These are phyloP conservation scores for Neopestalotiopsis rosae DNA, from an alignment of 2,329 filamentous ascomycete genomes.

Conservation along the genomic window DNA sequence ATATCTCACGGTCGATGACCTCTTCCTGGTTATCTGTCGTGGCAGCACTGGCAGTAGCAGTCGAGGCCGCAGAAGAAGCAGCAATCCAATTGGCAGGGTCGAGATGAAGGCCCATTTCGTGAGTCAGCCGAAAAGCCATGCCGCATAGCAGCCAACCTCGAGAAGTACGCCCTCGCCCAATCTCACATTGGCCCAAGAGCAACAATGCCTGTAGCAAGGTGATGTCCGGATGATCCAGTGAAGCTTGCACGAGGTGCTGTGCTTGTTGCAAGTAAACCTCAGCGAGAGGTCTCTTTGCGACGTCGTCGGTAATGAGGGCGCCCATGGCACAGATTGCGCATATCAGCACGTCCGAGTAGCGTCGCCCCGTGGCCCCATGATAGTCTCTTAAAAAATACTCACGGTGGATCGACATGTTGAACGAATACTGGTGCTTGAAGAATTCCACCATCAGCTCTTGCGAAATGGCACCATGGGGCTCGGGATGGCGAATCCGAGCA, in stretches of 20 bases:
- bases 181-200: constrained; percentile 51
- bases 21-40: constrained; percentile 24
- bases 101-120: constrained; percentile 59
- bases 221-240: constrained; percentile 52
- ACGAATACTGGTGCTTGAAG: constrained; percentile 53
- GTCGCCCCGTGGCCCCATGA: constrained; percentile 48
- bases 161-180: constrained; percentile 50
- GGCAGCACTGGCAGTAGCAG: too few species aligned
- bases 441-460: constrained; percentile 52
- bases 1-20: constrained; percentile 55
- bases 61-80: constrained; percentile 31
- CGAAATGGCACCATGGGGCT: constrained; percentile 48
- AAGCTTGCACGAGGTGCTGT: constrained; percentile 48
- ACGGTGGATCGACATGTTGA: constrained; percentile 55
- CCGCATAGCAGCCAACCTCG: constrained; percentile 58
- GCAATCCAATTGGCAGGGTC: constrained; percentile 55
- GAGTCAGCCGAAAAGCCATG: constrained; percentile 56
- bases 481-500: constrained; percentile 38
- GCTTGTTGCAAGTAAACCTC: constrained; percentile 50
- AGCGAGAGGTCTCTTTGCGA: constrained; percentile 39
- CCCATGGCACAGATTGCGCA: constrained; percentile 55
- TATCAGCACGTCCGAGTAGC: constrained; percentile 55
- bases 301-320: constrained; percentile 49
- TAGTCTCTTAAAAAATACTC: constrained; percentile 58
- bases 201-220: constrained; percentile 52